Base-by-base conservation (phyloP, 805 yeast species). In the Pichia heedii region DNA sequence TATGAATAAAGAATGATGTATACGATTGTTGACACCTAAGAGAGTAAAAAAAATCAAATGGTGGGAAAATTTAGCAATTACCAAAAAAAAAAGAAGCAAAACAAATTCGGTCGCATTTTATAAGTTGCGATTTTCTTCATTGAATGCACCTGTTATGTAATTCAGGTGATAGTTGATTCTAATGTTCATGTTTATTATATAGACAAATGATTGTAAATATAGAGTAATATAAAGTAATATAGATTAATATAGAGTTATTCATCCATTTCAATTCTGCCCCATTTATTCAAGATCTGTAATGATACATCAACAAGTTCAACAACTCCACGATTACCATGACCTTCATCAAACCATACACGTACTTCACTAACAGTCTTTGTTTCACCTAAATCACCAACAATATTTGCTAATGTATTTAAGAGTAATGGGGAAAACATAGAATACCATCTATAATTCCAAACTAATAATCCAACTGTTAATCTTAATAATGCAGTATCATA, bases 401-500 rank as follows among this genome's bases (percentile, higher is more conserved):
- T 67, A 42, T 71, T 74, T 19, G 75, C 66, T 46, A 88, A 63
- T 0, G 78, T 66, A n/a, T 65, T 58, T n/a, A 79, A 57, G 39
- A 87, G 67, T 39, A 68, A 68, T 19, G 94, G 84, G 9, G 94
- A 80, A 57, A 88, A 90, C 51, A 90, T 96, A 50, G 81, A 76
- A 65, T 90, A 94, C 98, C 98, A 93, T 57, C 98, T 77, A 62
- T 89, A 97, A 58, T 87, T 84, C 97, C 97, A 94, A n/a, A 93
- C 95, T n/a, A 82, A 67, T 42, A 93, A 67, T 54, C 83, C 84
- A 30, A 89, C 85, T 44, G 79, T 64, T 20, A 81, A 66, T 45
- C 82, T 87, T 46, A 89, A 68, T 12, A 86, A 76, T 49, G 71
- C 69, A 40, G 70, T 74, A 55, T 79, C 77, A 41, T 75, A 62